Evolutionary conservation across 2,329 filamentous ascomycete species (phyloP).

Genomic region (Lecanicillium sp.): DNA sequence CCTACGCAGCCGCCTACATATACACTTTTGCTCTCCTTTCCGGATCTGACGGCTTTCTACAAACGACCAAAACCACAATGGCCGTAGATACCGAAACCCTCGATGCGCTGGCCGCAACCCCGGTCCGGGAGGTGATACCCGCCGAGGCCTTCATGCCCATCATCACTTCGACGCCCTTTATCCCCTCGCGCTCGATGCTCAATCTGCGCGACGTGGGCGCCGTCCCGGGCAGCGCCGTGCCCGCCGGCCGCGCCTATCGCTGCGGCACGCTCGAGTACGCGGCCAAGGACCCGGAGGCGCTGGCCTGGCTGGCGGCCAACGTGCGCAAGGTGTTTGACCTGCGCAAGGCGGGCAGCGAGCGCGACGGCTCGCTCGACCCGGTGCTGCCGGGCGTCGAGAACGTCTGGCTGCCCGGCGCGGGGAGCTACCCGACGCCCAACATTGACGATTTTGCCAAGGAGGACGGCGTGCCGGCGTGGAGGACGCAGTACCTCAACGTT

Average conservation of each 20-base stretch:
- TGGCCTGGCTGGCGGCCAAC: slow-evolving; percentile 26
- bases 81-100: slow-evolving; percentile 17
- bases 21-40: not conserved
- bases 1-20: not conserved
- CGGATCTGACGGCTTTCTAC: not conserved
- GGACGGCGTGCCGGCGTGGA: slow-evolving; percentile 35
- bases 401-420: slow-evolving; percentile 31
- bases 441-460: slow-evolving; percentile 36
- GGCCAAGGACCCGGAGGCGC: slow-evolving; percentile 18
- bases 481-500: slow-evolving; percentile 39
- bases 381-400: slow-evolving; percentile 34
- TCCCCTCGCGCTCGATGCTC: slow-evolving; percentile 37
- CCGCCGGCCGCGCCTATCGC: slow-evolving; percentile 35
- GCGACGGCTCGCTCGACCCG: slow-evolving; percentile 33
- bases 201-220: slow-evolving; percentile 45
- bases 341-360: slow-evolving; percentile 35
- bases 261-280: slow-evolving; percentile 34
- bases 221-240: slow-evolving; percentile 32
- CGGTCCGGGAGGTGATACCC: slow-evolving; percentile 31
- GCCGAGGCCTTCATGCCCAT: slow-evolving; percentile 25
- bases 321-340: slow-evolving; percentile 44
- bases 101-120: slow-evolving; percentile 31
- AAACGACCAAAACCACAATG: slow-evolving; percentile 10
- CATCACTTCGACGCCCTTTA: slow-evolving; percentile 36
- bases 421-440: slow-evolving; percentile 26